Evolutionary conservation across 768 basidiomycete genomes (phyloP), one percentile per base, ranked within the genome.

Genomic region (Nidularia sp.): DNA sequence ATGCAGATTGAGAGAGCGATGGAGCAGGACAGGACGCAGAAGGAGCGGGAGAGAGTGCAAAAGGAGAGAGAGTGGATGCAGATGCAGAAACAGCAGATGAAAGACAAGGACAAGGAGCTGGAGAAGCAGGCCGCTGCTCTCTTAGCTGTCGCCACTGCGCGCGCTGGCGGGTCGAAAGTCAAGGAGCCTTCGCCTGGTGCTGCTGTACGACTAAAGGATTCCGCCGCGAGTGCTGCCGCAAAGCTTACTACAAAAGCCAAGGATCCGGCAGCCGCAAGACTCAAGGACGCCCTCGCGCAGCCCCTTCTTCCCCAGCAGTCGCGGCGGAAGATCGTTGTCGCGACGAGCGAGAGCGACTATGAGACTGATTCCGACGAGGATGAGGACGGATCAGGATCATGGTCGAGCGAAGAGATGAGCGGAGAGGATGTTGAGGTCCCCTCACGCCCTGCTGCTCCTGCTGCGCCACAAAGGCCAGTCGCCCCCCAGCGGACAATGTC

Each of bases 341-440:
- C 71, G 0, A 78, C 81, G 2, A 80, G 78, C 32, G 84, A 85
- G 36, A 74, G 70, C 9, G 79, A 81, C 12, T 76, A 77, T 53
- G 80, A 78, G 45, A 79, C 78, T 41, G 81, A 72, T 54, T 66
- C 69, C 2, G 74, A 74, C 5, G 73, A 72, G 18, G 76, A 75
- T 35, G 76, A 77, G 10, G 75, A 77, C 54, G 80, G 64, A 25
- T 65, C 64, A 43, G 25, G 25, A 29, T 29, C 25, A 29, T 88
- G 85, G 85, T 79, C 78, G 41, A 84, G 80, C 5, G 85, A 84
- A 52, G 83, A 78, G 12, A 61, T 75, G 61, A 70, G 72, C 22
- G 71, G 67, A 25, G 74, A 70, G n/a, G 44, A 51, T 32, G 43
- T 50, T 6, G 50, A 45, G 10, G 42, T 44, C 34, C 47, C 54